Conservation (phyloP, 2,329 filamentous ascomycete species). For the Metarhizium rileyi region DNA sequence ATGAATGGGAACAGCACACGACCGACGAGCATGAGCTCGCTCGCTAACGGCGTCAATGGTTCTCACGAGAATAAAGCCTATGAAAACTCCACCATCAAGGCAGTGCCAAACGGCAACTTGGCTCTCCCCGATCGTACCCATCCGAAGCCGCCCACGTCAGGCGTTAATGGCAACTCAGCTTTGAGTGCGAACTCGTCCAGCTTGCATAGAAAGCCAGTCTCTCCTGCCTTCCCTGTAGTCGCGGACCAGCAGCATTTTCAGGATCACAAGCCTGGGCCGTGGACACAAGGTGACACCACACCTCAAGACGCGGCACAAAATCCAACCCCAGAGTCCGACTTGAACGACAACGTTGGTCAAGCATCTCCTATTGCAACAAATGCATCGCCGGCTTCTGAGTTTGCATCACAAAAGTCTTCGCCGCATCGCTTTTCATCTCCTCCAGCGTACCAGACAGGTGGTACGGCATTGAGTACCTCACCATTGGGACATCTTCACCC, state of each 20-base stretch:
- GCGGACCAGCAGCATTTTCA: background rate
- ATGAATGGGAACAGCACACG: constrained; percentile 33
- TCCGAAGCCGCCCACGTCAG: constrained; percentile 11
- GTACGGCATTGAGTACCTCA: constrained; percentile 28
- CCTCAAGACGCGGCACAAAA: background rate
- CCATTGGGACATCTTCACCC: constrained; percentile 44
- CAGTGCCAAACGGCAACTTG: constrained; percentile 17
- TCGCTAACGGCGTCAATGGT: constrained; percentile 45
- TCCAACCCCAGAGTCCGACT: background rate
- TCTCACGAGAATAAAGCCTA: constrained; percentile 21
- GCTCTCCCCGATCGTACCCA: constrained; percentile 21
- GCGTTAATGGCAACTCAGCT: constrained; percentile 12
- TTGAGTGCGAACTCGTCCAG: background rate
- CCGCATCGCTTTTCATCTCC: constrained; percentile 58
- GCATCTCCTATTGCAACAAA: constrained; percentile 1
- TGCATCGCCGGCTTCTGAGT: background rate
- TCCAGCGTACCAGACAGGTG: constrained; percentile 39
- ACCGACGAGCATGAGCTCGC: constrained; percentile 47
- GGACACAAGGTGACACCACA: background rate
- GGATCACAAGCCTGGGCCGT: background rate
- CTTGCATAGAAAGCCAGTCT: background rate
- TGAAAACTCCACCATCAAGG: constrained; percentile 15
- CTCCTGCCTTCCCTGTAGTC: background rate
- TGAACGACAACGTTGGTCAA: background rate
- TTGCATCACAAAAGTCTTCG: constrained; percentile 12